A percentile compares a stretch with the other conserved stretches of the same genome.
phyloP scores from a whole-genome alignment of 2,329 filamentous ascomycete species.

The Claviceps sp. region DNA sequence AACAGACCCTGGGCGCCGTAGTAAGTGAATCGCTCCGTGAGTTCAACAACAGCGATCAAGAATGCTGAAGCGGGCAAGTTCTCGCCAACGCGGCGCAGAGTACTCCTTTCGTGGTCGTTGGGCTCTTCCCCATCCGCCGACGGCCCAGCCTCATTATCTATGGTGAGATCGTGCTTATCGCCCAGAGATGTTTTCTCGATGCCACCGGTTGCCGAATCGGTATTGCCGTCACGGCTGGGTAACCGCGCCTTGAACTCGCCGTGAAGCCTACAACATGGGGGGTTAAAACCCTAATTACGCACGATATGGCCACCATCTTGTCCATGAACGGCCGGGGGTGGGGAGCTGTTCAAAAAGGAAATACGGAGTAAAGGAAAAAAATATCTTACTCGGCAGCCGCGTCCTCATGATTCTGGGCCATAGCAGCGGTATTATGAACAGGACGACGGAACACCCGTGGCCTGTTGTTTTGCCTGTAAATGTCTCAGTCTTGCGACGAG shows the following conservation, averaged over 20 bases:
- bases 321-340: too few relatives aligned
- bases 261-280: constrained; percentile 13
- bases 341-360: too few relatives aligned
- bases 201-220: constrained; percentile 14
- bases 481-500: background rate
- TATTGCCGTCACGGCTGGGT: constrained; percentile 10
- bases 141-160: constrained; percentile 15
- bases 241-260: constrained; percentile 15
- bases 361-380: background rate
- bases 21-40: constrained; percentile 45
- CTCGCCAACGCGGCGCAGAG: constrained; percentile 39
- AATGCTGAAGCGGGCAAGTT: constrained; percentile 41
- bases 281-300: background rate
- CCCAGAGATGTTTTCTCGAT: constrained; percentile 10
- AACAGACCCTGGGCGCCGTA: constrained; percentile 41
- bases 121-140: constrained; percentile 37
- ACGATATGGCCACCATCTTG: too few relatives aligned
- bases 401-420: constrained; percentile 22
- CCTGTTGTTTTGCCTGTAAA: too few relatives aligned
- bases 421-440: constrained; percentile 6
- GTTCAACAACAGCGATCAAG: constrained; percentile 42
- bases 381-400: constrained; percentile 18
- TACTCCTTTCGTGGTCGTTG: constrained; percentile 34
- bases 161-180: constrained; percentile 12
- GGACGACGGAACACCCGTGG: background rate